A percentile compares a stretch with the other conserved stretches of the same genome.
phyloP scores from a whole-genome alignment of 2,329 filamentous ascomycete genomes.

The Aspergillus novoparasiticus region DNA sequence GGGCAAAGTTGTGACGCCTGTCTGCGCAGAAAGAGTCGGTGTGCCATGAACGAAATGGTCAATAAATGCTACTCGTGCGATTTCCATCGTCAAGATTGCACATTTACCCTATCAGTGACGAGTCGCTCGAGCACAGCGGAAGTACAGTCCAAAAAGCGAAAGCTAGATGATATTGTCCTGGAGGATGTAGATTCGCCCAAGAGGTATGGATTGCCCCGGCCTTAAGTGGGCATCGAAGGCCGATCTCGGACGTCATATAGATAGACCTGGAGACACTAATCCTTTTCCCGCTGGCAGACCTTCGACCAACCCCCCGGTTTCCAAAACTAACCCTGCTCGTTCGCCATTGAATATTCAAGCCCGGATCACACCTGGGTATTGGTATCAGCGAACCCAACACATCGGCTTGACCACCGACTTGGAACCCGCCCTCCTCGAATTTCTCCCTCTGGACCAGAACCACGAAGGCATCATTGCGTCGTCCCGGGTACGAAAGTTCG shows the following conservation, averaged over 20 bases:
- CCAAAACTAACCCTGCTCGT: slow-evolving; percentile 24
- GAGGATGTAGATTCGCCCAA: slow-evolving; percentile 36
- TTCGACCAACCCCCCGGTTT: slow-evolving; percentile 25
- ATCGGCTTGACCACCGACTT: slow-evolving; percentile 48
- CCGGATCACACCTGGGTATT: slow-evolving; percentile 36
- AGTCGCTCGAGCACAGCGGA: slow-evolving; percentile 24
- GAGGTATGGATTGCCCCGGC: slow-evolving; percentile 33
- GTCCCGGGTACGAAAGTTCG: slow-evolving; percentile 41
- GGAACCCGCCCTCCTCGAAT: slow-evolving; percentile 43
- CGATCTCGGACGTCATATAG: slow-evolving; percentile 27
- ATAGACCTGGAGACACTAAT: slow-evolving; percentile 20
- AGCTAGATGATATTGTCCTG: slow-evolving; percentile 35
- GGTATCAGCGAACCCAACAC: slow-evolving; percentile 42
- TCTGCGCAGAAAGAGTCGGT: slow-evolving; percentile 45
- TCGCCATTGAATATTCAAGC: slow-evolving; percentile 20
- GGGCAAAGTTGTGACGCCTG: slow-evolving; percentile 46
- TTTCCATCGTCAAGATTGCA: slow-evolving; percentile 49
- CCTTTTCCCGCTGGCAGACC: slow-evolving; percentile 25
- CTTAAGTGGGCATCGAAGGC: slow-evolving; percentile 14
- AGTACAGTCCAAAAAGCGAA: slow-evolving; percentile 41
- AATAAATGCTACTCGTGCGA: slow-evolving; percentile 50
- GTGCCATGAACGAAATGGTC: slow-evolving; percentile 47
- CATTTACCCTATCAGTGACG: slow-evolving; percentile 36
- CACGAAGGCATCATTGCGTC: slow-evolving; percentile 40
- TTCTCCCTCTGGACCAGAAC: slow-evolving; percentile 44